Base-by-base conservation (phyloP, 1,284 basidiomycete genomes). In the Pterula multifida region DNA sequence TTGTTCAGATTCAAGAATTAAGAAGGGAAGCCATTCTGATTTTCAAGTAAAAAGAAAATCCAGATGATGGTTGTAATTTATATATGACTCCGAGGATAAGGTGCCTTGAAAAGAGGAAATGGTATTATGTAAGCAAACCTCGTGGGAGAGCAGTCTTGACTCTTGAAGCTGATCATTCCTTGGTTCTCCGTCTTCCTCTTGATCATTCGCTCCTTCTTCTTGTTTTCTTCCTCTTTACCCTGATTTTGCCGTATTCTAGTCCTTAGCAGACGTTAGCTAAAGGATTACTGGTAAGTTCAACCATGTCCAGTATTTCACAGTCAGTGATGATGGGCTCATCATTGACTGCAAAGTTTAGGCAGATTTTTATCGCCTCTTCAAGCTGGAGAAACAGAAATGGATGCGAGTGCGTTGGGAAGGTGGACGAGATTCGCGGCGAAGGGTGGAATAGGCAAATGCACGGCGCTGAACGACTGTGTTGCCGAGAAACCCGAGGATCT, bases 351-450 rank as follows among this genome's bases (percentile, higher is more conserved):
- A n/a, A n/a, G n/a, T n/a, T n/a, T n/a, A n/a, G n/a, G n/a, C n/a
- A n/a, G n/a, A n/a, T n/a, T n/a, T n/a, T n/a, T n/a, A n/a, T n/a
- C n/a, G 28, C 15, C 15, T 32, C 15, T 32, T 15, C 15, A 15
- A 32, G 28, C 28, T 32, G 28, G 28, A 32, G 6, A 15, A 32
- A 9, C 39, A 19, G 17, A 4, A 17, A 85, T 89, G 81, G 83
- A 88, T 57, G 76, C 81, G 21, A 64, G 69, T 36, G 83, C 88
- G 52, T 73, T 90, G 42, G 76, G 81, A 13, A 70, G 85, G 45
- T 90, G 86, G 87, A 84, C 81, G 4, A 71, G 87, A 45, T 89
- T 90, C 60, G 87, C 85, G 1, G 74, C 70, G 2, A 88, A 88
- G 60, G 87, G 88, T 0, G 88, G 86, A 13, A 87, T 90, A 48